A percentile compares a stretch with the other conserved stretches of the same genome.
Conservation (phyloP, 768 basidiomycete genomes). For the Mycena alexandri region DNA sequence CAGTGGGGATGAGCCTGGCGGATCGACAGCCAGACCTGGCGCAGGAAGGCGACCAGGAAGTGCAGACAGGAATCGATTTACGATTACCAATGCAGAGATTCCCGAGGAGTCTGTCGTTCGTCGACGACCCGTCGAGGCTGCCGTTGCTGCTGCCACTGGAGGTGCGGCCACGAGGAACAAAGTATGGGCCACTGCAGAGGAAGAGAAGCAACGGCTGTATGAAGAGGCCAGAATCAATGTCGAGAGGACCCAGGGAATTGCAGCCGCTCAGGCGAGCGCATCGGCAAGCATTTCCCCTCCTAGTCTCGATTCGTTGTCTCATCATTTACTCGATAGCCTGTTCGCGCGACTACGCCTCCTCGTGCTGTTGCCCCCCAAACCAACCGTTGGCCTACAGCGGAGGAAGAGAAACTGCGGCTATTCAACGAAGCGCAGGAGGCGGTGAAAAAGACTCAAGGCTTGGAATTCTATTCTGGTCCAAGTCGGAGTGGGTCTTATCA, state of each 20-base stretch:
- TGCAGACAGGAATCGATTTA: constrained; percentile 50
- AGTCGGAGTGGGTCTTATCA: constrained; percentile 33
- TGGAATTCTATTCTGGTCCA: constrained; percentile 44
- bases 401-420: constrained; percentile 82
- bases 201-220: constrained; percentile 78
- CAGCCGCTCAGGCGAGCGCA: constrained; percentile 44
- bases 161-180: constrained; percentile 28
- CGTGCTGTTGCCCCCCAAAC: constrained; percentile 34
- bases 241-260: constrained; percentile 63
- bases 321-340: constrained; percentile 31
- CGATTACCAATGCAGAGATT: constrained; percentile 56
- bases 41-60: constrained; percentile 37
- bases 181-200: constrained; percentile 67
- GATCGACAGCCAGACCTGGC: constrained; percentile 25
- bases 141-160: constrained; percentile 12
- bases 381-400: constrained; percentile 73
- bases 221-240: constrained; percentile 74
- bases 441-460: constrained; percentile 69
- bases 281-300: constrained; percentile 45
- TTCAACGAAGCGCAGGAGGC: constrained; percentile 76
- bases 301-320: background rate
- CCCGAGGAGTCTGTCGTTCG: constrained; percentile 38
- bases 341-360: constrained; percentile 32
- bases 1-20: constrained; percentile 23
- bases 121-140: constrained; percentile 13